Evolutionary conservation across 176 grass and related monocot species (phyloP), one percentile per base, ranked within the genome.

Genomic region (Carex cristatella): DNA sequence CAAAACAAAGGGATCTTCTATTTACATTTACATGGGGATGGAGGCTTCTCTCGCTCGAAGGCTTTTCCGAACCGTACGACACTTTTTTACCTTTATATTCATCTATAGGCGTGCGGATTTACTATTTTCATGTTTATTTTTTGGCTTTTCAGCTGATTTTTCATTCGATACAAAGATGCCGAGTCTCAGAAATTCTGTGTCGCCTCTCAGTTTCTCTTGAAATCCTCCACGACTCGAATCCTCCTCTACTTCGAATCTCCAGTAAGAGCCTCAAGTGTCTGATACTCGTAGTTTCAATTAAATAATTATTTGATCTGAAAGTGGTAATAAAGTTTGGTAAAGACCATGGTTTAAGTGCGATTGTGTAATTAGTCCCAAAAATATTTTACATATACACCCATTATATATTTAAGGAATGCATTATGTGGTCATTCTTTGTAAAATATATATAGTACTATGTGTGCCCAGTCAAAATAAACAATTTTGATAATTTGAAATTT

Each of bases 171-270:
- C 80, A 83, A 44, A 66, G 80, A 68, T 65, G 80, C 10, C 16
- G 62, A 16, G 10, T 48, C 10, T 63, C 80, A 19, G 62, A 83
- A 83, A 32, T 2, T 15, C 40, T 53, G 3, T 83, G 80, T 65
- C 40, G 80, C 40, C 80, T 83, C 61, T 83, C 80, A 31, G 64
- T 67, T 54, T 83, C 57, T 30, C 61, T 83, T 49, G 68, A 83
- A 49, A 67, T 51, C 10, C 2, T 28, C 2, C 80, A 66, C 61
- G 37, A 65, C n/a, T 64, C 35, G 6, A 51, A 65, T 68, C 60
- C 80, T 53, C 61, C 80, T 51, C 64, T 83, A 49, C 10, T 83
- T 68, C 10, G 61, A 8, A 48, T 83, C 23, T 83, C 80, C 23
- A 67, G 80, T 83, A 51, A 83, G 61, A 9, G 27, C 9, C 5